A percentile compares a stretch with the other conserved stretches of the same genome.
phyloP scores from a whole-genome alignment of 106 monocot genomes.

The Xerophyta viscosa region DNA sequence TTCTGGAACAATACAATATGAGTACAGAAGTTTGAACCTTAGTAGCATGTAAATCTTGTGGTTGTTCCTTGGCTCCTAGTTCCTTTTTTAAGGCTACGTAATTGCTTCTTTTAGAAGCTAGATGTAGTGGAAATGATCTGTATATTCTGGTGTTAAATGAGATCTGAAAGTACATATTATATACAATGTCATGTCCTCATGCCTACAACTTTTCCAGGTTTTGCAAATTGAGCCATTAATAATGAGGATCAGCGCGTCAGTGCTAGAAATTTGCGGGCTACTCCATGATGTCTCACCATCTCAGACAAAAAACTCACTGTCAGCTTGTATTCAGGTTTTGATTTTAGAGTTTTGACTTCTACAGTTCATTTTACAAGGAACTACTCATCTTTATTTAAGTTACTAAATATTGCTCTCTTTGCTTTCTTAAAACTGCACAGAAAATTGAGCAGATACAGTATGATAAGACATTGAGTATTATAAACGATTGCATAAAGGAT shows the following conservation, averaged over 20 bases:
- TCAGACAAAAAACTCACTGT: slow-evolving; percentile 10
- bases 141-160: no score
- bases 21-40: no score
- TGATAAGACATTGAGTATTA: slow-evolving; percentile 30
- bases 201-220: slow-evolving; percentile 34
- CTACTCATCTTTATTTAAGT: not conserved
- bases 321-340: slow-evolving; percentile 37
- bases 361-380: no score
- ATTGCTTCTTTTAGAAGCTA: no score
- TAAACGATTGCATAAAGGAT: slow-evolving; percentile 51
- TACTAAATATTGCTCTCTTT: no score
- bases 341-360: not conserved
- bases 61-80: no score
- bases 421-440: slow-evolving; percentile 14
- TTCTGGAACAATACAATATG: no score
- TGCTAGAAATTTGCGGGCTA: slow-evolving; percentile 25
- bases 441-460: slow-evolving; percentile 34
- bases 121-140: no score
- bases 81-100: no score
- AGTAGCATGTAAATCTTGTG: no score
- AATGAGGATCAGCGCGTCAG: slow-evolving; percentile 31
- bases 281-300: slow-evolving; percentile 24
- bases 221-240: slow-evolving; percentile 50
- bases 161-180: no score
- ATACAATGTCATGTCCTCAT: no score